These are phyloP conservation scores for Salix udensis DNA, from an alignment of 345 rosid species.

Conservation along the genomic window DNA sequence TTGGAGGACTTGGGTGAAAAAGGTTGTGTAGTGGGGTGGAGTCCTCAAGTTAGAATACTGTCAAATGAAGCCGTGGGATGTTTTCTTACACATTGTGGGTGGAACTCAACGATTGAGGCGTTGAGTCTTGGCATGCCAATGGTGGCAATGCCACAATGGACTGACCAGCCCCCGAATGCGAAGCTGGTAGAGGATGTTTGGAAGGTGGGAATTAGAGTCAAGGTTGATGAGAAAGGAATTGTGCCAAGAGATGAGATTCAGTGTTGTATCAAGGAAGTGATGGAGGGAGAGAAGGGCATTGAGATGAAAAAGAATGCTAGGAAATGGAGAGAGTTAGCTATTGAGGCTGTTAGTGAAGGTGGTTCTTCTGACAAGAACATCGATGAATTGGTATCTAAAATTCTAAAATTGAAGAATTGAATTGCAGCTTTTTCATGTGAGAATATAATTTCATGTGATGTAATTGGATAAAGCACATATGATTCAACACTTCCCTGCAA, in stretches of 20 bases:
- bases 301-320: slow-evolving; percentile 5
- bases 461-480: too few species aligned
- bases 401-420: background rate
- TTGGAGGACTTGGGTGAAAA: slow-evolving; percentile 7
- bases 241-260: slow-evolving; percentile 22
- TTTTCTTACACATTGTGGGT: slow-evolving; percentile 20
- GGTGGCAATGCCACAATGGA: slow-evolving; percentile 31
- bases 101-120: slow-evolving; percentile 32
- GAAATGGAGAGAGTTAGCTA: slow-evolving; percentile 24
- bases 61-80: slow-evolving; percentile 18
- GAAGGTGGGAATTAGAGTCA: slow-evolving; percentile 23
- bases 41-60: slow-evolving; percentile 13
- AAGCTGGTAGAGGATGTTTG: slow-evolving; percentile 25
- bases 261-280: slow-evolving; percentile 7
- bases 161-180: slow-evolving; percentile 21
- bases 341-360: slow-evolving; percentile 21
- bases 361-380: slow-evolving; percentile 19
- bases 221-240: slow-evolving; percentile 19
- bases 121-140: slow-evolving; percentile 28
- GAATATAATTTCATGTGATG: too few species aligned
- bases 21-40: slow-evolving; percentile 10
- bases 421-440: too few species aligned
- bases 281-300: slow-evolving; percentile 17
- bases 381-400: background rate
- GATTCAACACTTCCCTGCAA: too few species aligned